phyloP scores from a whole-genome alignment of 1,139 yeast species.

The Magnusiomyces ingens region DNA sequence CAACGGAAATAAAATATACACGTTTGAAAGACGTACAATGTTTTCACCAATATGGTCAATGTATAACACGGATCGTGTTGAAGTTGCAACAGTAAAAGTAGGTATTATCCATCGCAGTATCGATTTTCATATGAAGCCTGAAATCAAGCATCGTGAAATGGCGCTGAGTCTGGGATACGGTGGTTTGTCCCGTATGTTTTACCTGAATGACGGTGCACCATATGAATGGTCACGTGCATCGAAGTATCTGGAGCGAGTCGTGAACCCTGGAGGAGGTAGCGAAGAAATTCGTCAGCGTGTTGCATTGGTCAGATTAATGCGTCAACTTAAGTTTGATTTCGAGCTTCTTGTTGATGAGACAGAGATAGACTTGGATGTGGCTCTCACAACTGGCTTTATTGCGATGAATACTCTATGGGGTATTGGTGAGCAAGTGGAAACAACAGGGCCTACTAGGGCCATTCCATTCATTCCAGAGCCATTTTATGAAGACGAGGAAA shows the following conservation, averaged over 20 bases:
- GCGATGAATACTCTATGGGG: constrained; percentile 64
- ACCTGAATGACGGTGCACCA: constrained; percentile 45
- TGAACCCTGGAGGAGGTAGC: constrained; percentile 48
- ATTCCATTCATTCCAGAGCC: background rate
- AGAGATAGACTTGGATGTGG: constrained; percentile 44
- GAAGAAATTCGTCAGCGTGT: constrained; percentile 49
- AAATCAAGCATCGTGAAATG: constrained; percentile 41
- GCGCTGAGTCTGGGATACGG: constrained; percentile 18
- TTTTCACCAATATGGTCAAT: constrained; percentile 49
- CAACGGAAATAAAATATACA: constrained; percentile 41
- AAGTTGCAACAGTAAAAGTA: constrained; percentile 47
- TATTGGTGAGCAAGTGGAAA: constrained; percentile 45
- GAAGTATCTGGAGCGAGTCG: constrained; percentile 44
- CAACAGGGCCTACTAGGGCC: constrained; percentile 47
- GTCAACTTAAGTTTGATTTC: constrained; percentile 54
- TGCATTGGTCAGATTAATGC: constrained; percentile 49
- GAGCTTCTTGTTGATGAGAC: constrained; percentile 48
- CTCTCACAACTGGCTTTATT: constrained; percentile 50
- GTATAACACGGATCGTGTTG: constrained; percentile 38
- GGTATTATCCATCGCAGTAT: constrained; percentile 43
- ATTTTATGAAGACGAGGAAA: too few relatives aligned
- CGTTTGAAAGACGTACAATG: constrained; percentile 47
- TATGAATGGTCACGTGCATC: constrained; percentile 51
- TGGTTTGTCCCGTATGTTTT: constrained; percentile 38
- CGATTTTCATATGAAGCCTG: constrained; percentile 45